phyloP scores from a whole-genome alignment of 106 monocot genomes.

The Allium fistulosum region DNA sequence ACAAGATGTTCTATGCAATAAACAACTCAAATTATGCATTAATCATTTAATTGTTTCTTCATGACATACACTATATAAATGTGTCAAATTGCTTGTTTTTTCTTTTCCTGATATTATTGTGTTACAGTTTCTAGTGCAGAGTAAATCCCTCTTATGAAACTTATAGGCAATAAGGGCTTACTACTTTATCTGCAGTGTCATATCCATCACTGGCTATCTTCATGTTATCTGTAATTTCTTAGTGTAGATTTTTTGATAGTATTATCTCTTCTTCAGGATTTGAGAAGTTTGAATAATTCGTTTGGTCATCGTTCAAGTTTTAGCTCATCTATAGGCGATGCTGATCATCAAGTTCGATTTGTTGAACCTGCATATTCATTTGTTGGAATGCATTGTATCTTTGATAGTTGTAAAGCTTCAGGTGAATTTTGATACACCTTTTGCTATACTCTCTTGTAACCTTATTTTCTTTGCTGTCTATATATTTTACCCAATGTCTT shows the following conservation, averaged over 20 bases:
- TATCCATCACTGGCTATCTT: no score
- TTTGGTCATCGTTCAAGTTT: constrained; percentile 56
- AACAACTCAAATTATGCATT: no score
- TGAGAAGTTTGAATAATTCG: constrained; percentile 39
- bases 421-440: constrained; percentile 29
- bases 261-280: constrained; percentile 38
- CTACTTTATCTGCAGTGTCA: no score
- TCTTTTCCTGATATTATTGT: not conserved
- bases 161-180: no score
- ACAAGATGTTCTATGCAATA: no score
- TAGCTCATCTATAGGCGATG: constrained; percentile 47
- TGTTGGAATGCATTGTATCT: constrained; percentile 96
- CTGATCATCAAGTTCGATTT: constrained; percentile 40
- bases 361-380: constrained; percentile 93
- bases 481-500: not conserved
- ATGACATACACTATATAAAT: no score
- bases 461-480: constrained; percentile 4
- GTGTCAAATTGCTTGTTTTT: not conserved
- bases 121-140: no score
- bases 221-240: no score
- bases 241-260: not conserved
- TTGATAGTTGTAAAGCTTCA: constrained; percentile 92
- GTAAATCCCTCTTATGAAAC: no score
- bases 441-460: constrained; percentile 1
- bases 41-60: no score